Evolutionary conservation across 2,329 filamentous ascomycete genomes (phyloP).

Genomic region (Exophiala calicioides): DNA sequence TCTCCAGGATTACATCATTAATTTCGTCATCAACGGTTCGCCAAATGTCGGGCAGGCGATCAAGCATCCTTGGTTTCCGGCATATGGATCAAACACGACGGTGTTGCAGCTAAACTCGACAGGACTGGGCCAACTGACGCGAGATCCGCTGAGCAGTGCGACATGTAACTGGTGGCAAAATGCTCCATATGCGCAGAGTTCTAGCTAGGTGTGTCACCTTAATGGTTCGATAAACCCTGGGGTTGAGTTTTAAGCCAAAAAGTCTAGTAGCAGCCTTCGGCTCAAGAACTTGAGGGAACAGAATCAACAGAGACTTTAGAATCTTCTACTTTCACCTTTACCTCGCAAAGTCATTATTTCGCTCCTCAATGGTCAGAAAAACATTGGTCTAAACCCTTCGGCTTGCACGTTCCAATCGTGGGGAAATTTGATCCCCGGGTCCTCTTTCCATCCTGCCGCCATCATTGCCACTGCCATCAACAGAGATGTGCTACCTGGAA

Average conservation of each 20-base stretch:
- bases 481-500: slow-evolving; percentile 54
- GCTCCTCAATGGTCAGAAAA: too few species aligned
- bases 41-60: slow-evolving; percentile 30
- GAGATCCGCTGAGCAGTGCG: slow-evolving; percentile 49
- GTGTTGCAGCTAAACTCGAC: slow-evolving; percentile 48
- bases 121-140: slow-evolving; percentile 40
- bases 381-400: slow-evolving; percentile 47
- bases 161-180: slow-evolving; percentile 58
- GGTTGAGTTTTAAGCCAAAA: too few species aligned
- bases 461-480: slow-evolving; percentile 59
- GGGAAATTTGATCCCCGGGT: slow-evolving; percentile 51
- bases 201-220: too few species aligned
- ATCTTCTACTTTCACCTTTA: too few species aligned
- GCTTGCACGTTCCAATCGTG: slow-evolving; percentile 50
- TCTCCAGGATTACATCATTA: slow-evolving; percentile 42
- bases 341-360: too few species aligned
- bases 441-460: slow-evolving; percentile 58
- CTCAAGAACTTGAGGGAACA: too few species aligned
- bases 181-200: slow-evolving; percentile 44
- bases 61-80: slow-evolving; percentile 42
- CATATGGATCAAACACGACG: slow-evolving; percentile 48
- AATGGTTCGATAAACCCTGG: too few species aligned
- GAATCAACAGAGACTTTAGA: too few species aligned
- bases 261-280: too few species aligned
- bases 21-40: slow-evolving; percentile 37